Evolutionary conservation across 768 basidiomycete genomes (phyloP), one percentile per base, ranked within the genome.

Genomic region (Suillus fuscotomentosus): DNA sequence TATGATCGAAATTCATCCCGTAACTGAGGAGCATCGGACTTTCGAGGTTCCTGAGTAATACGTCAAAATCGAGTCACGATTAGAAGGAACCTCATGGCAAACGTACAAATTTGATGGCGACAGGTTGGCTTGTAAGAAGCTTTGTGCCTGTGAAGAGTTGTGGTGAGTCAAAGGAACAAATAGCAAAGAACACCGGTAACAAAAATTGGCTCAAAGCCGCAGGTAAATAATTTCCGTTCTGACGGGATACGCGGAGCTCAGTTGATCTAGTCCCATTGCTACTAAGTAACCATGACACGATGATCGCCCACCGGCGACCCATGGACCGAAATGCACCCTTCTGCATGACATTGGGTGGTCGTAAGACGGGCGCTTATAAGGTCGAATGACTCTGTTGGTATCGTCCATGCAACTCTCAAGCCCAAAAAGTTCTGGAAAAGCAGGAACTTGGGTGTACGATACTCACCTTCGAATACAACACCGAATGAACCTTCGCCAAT

Each of bases 401-500:
- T 63, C 13, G 14, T 43, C n/a, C 54, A 24, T 61, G 64, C 36
- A 14, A 63, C 60, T 56, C 31, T 47, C 41, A 39, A 24, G 38
- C 24, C 57, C 22, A 45, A 54, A 48, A 51, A 50, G 42, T 60
- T 68, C 64, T 62, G 42, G 50, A 54, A 63, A 31, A 31, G 20
- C 2, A 48, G 42, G 34, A 48, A 24, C 27, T 41, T 13, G 20
- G 60, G 20, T 43, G 45, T 27, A 43, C 27, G 61, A 61, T 34
- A 79, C 82, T 60, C 73, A 95, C 97, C 90, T 85, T 98, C 90
- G 78, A 97, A 94, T 67, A 99, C 91, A 69, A 99, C 97, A 72
- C 97, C 97, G 75, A 99, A 99, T n/a, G 91, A 93, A 60, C 97
- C 97, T 80, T 99, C 97, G 56, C 97, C 97, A 76, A 99, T 97